Conservation (phyloP, 306 rosid genomes). For the Gynostemma pentaphyllum region DNA sequence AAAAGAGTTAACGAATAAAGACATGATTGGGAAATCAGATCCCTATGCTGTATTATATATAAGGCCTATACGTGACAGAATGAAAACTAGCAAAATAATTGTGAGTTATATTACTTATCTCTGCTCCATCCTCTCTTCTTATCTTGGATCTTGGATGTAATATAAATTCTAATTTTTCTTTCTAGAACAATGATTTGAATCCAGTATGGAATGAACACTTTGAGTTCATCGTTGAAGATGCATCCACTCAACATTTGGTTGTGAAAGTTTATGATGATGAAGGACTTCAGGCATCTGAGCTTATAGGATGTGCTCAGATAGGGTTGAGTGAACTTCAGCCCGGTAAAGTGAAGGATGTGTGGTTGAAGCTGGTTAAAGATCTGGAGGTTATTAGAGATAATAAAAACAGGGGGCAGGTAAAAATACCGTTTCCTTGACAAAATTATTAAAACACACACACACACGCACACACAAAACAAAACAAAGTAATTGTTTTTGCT, state of each 20-base stretch:
- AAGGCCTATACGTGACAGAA: slow-evolving; percentile 74
- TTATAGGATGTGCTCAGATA: slow-evolving; percentile 57
- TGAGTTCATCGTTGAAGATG: slow-evolving; percentile 83
- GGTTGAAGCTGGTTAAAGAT: slow-evolving; percentile 97
- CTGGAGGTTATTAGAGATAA: slow-evolving; percentile 80
- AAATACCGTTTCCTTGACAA: background rate
- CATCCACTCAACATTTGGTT: slow-evolving; percentile 64
- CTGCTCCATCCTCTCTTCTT: slow-evolving; percentile 6
- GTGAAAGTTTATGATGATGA: slow-evolving; percentile 74
- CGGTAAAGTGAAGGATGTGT: slow-evolving; percentile 84
- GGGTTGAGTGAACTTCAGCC: slow-evolving; percentile 68
- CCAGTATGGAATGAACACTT: slow-evolving; percentile 98
- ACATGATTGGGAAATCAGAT: slow-evolving; percentile 86
- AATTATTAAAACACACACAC: background rate
- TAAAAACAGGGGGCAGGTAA: slow-evolving; percentile 84
- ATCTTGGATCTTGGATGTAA: slow-evolving; percentile 15
- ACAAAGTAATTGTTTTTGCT: too few relatives aligned
- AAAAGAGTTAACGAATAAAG: slow-evolving; percentile 86
- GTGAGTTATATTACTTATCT: slow-evolving; percentile 26
- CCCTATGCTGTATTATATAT: slow-evolving; percentile 70
- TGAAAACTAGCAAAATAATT: slow-evolving; percentile 81
- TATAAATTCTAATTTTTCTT: slow-evolving; percentile 8
- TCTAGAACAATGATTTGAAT: slow-evolving; percentile 83
- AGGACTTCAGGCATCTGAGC: slow-evolving; percentile 70
- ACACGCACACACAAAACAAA: too few relatives aligned